phyloP scores from a whole-genome alignment of 495 filamentous ascomycete species.

The Chaetomium tenue region DNA sequence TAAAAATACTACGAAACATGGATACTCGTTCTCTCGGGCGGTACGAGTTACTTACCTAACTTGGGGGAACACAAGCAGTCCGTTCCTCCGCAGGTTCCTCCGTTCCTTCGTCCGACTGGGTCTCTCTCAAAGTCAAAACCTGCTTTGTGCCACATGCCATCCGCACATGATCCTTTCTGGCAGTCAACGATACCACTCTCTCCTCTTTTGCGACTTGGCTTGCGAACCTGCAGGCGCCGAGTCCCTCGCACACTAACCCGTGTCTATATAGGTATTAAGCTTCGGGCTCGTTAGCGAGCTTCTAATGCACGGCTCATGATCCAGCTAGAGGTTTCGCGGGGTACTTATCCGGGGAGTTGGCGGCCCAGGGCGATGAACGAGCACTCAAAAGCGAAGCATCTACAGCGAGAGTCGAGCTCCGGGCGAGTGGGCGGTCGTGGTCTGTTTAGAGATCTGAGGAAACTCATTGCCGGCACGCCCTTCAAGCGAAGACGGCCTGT shows the following conservation, averaged over 20 bases:
- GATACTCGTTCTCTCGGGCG: not conserved
- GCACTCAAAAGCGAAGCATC: too few relatives aligned
- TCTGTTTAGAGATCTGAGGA: not conserved
- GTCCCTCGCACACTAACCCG: too few relatives aligned
- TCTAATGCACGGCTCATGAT: not conserved
- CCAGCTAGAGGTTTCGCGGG: not conserved
- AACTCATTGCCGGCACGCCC: not conserved
- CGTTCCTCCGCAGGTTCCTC: not conserved
- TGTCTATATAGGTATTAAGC: too few relatives aligned
- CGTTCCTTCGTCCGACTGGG: not conserved
- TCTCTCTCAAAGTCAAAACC: constrained; percentile 6
- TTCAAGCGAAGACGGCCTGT: not conserved
- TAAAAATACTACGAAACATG: not conserved
- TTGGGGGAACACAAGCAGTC: not conserved
- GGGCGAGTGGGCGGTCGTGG: too few relatives aligned
- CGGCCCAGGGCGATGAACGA: not conserved
- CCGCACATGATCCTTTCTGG: constrained; percentile 12
- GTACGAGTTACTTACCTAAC: not conserved
- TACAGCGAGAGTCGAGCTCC: too few relatives aligned
- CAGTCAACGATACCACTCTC: constrained; percentile 13
- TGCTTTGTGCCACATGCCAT: constrained; percentile 5
- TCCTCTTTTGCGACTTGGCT: not conserved
- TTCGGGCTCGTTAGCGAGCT: not conserved
- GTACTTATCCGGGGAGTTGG: not conserved
- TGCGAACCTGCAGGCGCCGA: not conserved